A percentile compares a stretch with the other conserved stretches of the same genome.
These are phyloP conservation scores for Jamesozyma gamospora DNA, from an alignment of 805 yeast species.

Conservation along the genomic window DNA sequence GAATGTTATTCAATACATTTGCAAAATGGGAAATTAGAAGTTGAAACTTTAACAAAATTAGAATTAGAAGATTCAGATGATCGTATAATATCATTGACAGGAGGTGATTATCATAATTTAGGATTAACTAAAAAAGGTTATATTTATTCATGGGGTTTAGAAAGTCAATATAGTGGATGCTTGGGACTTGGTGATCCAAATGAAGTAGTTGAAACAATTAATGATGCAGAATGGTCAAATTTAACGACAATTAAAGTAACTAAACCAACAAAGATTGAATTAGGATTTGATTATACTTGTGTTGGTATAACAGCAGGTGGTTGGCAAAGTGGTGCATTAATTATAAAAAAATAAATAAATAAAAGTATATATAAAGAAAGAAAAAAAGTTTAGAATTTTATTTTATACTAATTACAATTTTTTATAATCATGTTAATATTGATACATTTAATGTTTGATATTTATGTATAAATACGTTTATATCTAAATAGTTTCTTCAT, in stretches of 20 bases:
- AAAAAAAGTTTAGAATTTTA: neutral
- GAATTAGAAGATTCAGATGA: conserved; percentile 30
- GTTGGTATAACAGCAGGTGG: conserved; percentile 64
- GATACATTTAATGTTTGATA: too few relatives aligned
- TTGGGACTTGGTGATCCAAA: conserved; percentile 48
- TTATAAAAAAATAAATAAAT: conserved; percentile 16
- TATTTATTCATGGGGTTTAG: conserved; percentile 58
- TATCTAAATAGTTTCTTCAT: neutral
- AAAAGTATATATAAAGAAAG: neutral
- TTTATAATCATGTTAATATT: too few relatives aligned
- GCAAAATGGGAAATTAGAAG: conserved; percentile 10
- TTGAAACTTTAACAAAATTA: conserved; percentile 8
- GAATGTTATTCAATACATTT: conserved; percentile 28
- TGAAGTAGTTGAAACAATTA: conserved; percentile 11
- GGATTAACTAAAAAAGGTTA: conserved; percentile 54
- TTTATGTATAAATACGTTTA: too few relatives aligned
- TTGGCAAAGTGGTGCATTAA: conserved; percentile 69
- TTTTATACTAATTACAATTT: too few relatives aligned
- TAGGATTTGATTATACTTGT: conserved; percentile 35
- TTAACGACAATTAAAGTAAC: conserved; percentile 27
- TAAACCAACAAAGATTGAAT: conserved; percentile 35
- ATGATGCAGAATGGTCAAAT: conserved; percentile 27
- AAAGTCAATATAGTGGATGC: conserved; percentile 54
- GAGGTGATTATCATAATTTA: conserved; percentile 64
- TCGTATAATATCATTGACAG: conserved; percentile 44